Evolutionary conservation across 306 rosid species (phyloP).

Genomic region (Purshia tridentata): DNA sequence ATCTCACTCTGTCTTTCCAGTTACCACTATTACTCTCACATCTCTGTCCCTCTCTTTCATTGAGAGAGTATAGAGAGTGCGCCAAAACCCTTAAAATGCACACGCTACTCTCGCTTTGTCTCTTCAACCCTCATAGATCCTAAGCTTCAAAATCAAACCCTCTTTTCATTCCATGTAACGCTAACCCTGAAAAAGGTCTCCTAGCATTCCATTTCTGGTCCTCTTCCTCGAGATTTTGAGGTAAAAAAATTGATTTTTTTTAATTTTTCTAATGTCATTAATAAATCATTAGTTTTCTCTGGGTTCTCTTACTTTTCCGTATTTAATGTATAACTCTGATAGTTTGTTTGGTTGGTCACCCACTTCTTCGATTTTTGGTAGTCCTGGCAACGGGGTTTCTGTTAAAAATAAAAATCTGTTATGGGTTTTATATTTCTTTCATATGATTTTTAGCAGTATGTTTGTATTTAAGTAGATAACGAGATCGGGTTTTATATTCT

Average conservation of each 20-base stretch:
- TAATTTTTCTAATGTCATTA: background rate
- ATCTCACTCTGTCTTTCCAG: background rate
- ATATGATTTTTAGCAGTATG: background rate
- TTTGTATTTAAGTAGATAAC: conserved; percentile 10
- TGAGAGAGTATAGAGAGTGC: conserved; percentile 14
- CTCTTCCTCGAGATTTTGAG: conserved; percentile 31
- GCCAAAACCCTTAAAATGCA: conserved; percentile 9
- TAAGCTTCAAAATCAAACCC: conserved; percentile 19
- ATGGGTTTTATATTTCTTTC: conserved; percentile 8
- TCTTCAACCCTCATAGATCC: conserved; percentile 16
- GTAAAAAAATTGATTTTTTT: conserved; percentile 12
- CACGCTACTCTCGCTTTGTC: conserved; percentile 1
- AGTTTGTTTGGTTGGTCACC: conserved; percentile 1
- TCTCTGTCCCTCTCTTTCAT: background rate
- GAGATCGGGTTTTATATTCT: background rate
- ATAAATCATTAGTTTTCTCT: background rate
- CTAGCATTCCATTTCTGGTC: conserved; percentile 8
- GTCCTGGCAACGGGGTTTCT: conserved; percentile 7
- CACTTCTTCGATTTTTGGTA: background rate
- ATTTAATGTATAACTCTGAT: background rate
- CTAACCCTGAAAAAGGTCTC: conserved; percentile 10
- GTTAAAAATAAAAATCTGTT: background rate
- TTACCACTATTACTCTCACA: background rate
- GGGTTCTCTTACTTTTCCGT: background rate
- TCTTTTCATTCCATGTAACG: conserved; percentile 9